Evolutionary conservation across 139 green algal species (phyloP).

Genomic region (Coelastrella sp.): DNA sequence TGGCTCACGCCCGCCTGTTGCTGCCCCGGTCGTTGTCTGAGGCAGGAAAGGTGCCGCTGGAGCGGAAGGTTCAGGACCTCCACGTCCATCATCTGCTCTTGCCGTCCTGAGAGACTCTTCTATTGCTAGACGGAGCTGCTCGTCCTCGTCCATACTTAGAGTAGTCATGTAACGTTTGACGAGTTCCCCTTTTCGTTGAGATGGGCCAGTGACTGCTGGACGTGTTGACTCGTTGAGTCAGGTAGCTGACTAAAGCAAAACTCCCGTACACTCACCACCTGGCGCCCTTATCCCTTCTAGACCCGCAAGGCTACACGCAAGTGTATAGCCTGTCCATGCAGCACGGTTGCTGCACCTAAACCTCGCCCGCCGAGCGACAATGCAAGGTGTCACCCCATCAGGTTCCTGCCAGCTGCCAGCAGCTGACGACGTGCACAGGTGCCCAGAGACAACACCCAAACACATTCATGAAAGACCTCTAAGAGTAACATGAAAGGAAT

Average conservation of each 20-base stretch:
- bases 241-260: no score
- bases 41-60: not conserved
- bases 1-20: not conserved
- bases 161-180: not conserved
- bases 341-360: not conserved
- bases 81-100: not conserved
- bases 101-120: conserved; percentile 14
- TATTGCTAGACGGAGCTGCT: not conserved
- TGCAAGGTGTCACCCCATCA: not conserved
- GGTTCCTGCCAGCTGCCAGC: not conserved
- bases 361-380: not conserved
- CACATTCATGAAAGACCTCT: no score
- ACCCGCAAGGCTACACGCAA: not conserved
- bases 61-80: not conserved
- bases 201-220: not conserved
- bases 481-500: no score
- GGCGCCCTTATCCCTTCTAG: not conserved
- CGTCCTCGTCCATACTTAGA: not conserved
- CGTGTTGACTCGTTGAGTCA: no score
- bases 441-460: no score
- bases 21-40: not conserved
- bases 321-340: not conserved
- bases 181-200: not conserved
- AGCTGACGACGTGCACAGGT: not conserved
- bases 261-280: no score